phyloP scores from a whole-genome alignment of 225 moss, liverwort and hornwort genomes.

The Pseudoscleropodium purum region DNA sequence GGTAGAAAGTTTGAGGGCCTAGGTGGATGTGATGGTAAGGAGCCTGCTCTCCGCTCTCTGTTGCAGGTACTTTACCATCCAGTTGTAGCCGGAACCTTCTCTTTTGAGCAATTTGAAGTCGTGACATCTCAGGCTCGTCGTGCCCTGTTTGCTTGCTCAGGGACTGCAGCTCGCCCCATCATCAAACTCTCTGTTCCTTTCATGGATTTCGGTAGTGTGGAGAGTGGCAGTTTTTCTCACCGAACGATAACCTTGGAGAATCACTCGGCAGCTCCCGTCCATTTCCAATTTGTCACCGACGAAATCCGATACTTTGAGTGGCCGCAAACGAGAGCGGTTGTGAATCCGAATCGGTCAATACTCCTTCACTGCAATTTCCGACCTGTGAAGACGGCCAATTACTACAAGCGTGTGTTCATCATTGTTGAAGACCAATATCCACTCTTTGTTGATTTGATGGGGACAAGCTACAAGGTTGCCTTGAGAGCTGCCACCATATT shows the following conservation, averaged over 20 bases:
- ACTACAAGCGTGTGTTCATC: constrained; percentile 71
- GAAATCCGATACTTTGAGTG: constrained; percentile 71
- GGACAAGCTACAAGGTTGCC: constrained; percentile 62
- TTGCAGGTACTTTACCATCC: constrained; percentile 99
- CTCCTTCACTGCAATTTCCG: constrained; percentile 75
- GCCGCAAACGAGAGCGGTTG: constrained; percentile 35
- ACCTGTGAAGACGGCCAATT: constrained; percentile 60
- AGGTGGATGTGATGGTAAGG: constrained; percentile 61
- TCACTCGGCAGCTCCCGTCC: constrained; percentile 60
- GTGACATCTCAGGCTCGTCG: constrained; percentile 90
- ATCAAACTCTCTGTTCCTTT: constrained; percentile 72
- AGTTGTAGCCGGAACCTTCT: constrained; percentile 85
- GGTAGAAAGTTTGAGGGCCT: constrained; percentile 25
- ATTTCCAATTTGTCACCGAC: constrained; percentile 72
- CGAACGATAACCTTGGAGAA: constrained; percentile 82
- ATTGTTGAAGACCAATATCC: constrained; percentile 87
- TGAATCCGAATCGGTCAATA: constrained; percentile 47
- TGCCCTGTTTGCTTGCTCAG: constrained; percentile 97
- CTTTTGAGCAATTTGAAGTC: constrained; percentile 94
- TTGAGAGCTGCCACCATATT: constrained; percentile 71
- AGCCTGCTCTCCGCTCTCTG: constrained; percentile 72
- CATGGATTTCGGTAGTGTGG: constrained; percentile 93
- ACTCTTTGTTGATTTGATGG: constrained; percentile 73
- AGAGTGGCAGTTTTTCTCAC: constrained; percentile 50
- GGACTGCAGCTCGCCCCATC: constrained; percentile 76